These are phyloP conservation scores for Nigrospora sphaerica DNA, from an alignment of 2,329 filamentous ascomycete species.

Conservation along the genomic window DNA sequence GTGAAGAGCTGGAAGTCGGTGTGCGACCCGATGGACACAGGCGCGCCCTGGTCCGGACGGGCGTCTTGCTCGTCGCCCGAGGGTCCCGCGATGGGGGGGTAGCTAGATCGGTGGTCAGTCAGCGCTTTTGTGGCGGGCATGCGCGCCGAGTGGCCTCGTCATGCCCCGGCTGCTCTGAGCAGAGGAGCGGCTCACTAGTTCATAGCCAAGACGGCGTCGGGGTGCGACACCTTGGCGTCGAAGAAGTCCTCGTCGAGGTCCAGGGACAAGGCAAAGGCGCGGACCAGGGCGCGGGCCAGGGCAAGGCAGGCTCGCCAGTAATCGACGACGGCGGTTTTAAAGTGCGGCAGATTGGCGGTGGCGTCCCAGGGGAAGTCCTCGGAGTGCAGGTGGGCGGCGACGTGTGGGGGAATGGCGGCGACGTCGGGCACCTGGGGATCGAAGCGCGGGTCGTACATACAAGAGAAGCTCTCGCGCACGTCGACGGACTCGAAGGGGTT, in stretches of 20 bases:
- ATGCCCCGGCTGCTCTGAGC: conserved; percentile 18
- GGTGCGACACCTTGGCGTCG: conserved; percentile 23
- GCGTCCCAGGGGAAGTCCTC: conserved; percentile 18
- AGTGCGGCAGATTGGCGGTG: conserved; percentile 20
- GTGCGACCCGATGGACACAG: conserved; percentile 32
- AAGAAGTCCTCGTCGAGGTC: conserved; percentile 31
- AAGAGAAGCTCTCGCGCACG: conserved; percentile 25
- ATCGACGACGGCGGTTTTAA: conserved; percentile 25
- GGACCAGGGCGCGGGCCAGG: conserved; percentile 28
- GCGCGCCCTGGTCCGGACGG: background rate
- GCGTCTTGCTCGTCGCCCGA: conserved; percentile 1
- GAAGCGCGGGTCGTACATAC: conserved; percentile 22
- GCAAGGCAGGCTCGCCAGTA: conserved; percentile 27
- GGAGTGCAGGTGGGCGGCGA: background rate
- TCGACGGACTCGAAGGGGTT: conserved; percentile 18
- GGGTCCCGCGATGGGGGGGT: conserved; percentile 23
- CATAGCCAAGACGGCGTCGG: conserved; percentile 25
- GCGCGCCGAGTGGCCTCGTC: background rate
- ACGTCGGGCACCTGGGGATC: conserved; percentile 20
- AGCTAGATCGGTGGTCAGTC: conserved; percentile 23
- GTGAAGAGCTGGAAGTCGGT: conserved; percentile 43
- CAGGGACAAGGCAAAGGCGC: conserved; percentile 31
- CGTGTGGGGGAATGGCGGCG: conserved; percentile 10
- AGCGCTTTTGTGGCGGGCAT: background rate
- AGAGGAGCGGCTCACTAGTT: conserved; percentile 23